These are phyloP conservation scores for Penicillium goetzii DNA, from an alignment of 495 filamentous ascomycete genomes.

Conservation along the genomic window DNA sequence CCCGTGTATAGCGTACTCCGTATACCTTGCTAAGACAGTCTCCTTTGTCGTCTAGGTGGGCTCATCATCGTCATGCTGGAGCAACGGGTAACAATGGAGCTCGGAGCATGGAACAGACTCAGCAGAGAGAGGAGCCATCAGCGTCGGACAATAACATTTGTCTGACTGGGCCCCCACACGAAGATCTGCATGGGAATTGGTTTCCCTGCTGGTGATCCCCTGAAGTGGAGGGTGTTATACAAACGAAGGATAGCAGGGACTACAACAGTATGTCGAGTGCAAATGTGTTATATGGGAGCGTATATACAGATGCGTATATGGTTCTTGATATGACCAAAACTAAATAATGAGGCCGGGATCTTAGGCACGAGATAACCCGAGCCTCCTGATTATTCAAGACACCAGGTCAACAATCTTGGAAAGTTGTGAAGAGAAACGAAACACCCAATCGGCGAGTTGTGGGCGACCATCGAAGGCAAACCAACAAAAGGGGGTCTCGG, in stretches of 20 bases:
- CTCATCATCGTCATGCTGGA: not conserved
- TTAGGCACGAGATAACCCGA: not conserved
- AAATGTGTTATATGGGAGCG: not conserved
- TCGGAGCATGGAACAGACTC: not conserved
- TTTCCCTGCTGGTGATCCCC: conserved; percentile 10
- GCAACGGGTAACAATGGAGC: not conserved
- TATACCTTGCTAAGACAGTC: not conserved
- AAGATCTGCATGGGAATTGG: conserved; percentile 16
- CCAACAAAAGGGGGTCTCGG: not conserved
- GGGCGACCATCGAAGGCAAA: conserved; percentile 1
- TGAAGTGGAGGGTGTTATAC: not conserved
- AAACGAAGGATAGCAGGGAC: not conserved
- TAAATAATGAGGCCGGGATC: conserved; percentile 6
- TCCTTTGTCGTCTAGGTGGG: not conserved
- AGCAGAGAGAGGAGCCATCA: not conserved
- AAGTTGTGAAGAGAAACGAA: not conserved
- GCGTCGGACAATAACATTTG: conserved; percentile 26
- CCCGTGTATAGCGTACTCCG: not conserved
- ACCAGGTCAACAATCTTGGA: no score
- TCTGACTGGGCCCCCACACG: conserved; percentile 15
- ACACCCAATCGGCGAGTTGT: conserved; percentile 4
- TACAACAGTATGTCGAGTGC: not conserved
- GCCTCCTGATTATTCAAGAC: not conserved
- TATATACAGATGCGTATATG: not conserved
- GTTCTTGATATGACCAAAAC: not conserved